Percentiles rank a stretch among this genome's conserved stretches.
Evolutionary conservation across 306 rosid genomes (phyloP).

Genomic region (Malus orientalis): DNA sequence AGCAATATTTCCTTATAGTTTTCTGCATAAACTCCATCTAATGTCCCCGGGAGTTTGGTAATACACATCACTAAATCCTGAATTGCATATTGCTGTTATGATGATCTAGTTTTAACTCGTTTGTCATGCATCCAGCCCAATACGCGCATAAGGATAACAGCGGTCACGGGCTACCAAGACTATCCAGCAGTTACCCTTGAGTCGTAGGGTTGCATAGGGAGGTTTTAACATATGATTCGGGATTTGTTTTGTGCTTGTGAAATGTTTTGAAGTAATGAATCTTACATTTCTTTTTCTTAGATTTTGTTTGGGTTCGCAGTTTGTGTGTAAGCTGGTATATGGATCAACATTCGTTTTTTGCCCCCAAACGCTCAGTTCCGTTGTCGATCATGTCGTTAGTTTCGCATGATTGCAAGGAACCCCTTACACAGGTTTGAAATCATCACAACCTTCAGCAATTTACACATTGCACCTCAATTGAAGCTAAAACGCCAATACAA

Average conservation of each 20-base stretch:
- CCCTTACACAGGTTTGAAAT: background rate
- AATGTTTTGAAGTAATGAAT: conserved; percentile 14
- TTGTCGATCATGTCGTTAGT: background rate
- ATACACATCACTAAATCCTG: background rate
- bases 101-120: conserved; percentile 25
- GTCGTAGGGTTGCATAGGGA: conserved; percentile 15
- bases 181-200: conserved; percentile 77
- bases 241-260: background rate
- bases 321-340: conserved; percentile 6
- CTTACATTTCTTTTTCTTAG: background rate
- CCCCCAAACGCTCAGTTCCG: too few relatives aligned
- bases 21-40: background rate
- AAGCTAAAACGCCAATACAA: background rate
- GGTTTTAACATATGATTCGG: background rate
- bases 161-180: conserved; percentile 82
- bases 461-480: background rate
- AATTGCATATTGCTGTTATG: background rate
- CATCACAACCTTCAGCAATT: background rate
- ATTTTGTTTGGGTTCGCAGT: background rate
- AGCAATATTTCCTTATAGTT: background rate
- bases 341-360: background rate
- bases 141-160: conserved; percentile 73
- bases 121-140: conserved; percentile 57
- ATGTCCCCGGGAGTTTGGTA: too few relatives aligned
- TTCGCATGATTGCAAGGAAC: too few relatives aligned